Evolutionary conservation across 2,329 filamentous ascomycete genomes (phyloP), one percentile per base, ranked within the genome.

Genomic region (Colletotrichum liaoningense): DNA sequence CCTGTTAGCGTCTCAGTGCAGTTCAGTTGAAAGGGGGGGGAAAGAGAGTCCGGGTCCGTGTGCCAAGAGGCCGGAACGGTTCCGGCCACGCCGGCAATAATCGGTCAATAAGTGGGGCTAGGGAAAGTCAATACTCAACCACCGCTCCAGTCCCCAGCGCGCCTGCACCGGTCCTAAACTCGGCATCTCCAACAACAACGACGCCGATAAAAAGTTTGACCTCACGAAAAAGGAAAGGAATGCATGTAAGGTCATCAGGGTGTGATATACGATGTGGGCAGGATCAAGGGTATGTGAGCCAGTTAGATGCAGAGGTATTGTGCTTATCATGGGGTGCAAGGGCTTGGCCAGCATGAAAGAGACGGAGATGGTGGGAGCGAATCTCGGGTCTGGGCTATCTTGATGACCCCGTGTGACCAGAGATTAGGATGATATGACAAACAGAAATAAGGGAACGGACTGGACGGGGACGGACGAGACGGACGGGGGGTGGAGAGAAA

Each of bases 381-480:
- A 49, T 35, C 24, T 54, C 30, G 22, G 67, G 59, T 63, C 42
- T 59, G 62, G 38, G 38, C 22, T 54, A 26, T 30, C 71, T 54
- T 16, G 46, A 64, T 49, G 30, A 33, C 16, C 58, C 66, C 70
- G 66, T 59, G 69, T 74, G 72, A 74, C 72, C 72, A 62, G 64
- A 69, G 72, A 72, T 68, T 59, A 63, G 60, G 58, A 56, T 75
- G 69, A 63, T 73, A 68, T 75, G 74, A 75, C 72, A 75, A 75
- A 75, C 64, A 73, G 74, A 75, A 75, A 75, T 60, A 30, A 35
- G 33, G 33, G 33, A 35, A 35, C 33, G 33, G 33, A 35, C 33
- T 35, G 33, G 33, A 35, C 11, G 38, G 14, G 14, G 52, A 60
- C 8, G 60, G 70, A 30, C 35, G 28, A 59, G 60, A 26, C 60